These are phyloP conservation scores for Mucor saturninus DNA, from an alignment of 371 early-diverging fungal genomes.

Conservation along the genomic window DNA sequence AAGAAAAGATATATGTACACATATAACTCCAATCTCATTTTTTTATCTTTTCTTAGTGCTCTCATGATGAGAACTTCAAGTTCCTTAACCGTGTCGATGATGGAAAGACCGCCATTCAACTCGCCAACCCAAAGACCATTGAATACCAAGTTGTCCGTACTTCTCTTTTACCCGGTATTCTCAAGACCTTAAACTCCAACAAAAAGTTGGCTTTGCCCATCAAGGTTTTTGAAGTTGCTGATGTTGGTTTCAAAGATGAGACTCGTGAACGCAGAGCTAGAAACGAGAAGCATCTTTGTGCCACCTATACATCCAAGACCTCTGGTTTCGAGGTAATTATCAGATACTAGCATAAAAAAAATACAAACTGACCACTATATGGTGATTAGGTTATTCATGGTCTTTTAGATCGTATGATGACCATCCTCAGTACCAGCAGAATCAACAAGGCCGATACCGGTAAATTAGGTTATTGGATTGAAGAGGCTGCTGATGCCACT, in stretches of 20 bases:
- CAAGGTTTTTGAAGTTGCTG: constrained; percentile 97
- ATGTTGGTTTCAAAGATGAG: constrained; percentile 92
- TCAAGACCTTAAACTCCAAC: constrained; percentile 96
- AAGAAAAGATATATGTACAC: not conserved
- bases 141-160: constrained; percentile 98
- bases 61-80: constrained; percentile 95
- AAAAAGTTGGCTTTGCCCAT: constrained; percentile 92
- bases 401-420: constrained; percentile 89
- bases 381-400: constrained; percentile 80
- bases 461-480: constrained; percentile 80
- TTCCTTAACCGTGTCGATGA: constrained; percentile 82
- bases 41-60: constrained; percentile 69
- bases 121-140: constrained; percentile 96
- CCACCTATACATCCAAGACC: constrained; percentile 86
- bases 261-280: constrained; percentile 80
- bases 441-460: constrained; percentile 46
- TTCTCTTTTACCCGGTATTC: constrained; percentile 92
- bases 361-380: not conserved
- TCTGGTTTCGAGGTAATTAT: constrained; percentile 87
- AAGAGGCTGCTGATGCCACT: constrained; percentile 79
- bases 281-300: constrained; percentile 93
- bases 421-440: constrained; percentile 69
- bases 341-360: not conserved
- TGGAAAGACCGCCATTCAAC: constrained; percentile 81
- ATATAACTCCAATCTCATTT: no score